These are phyloP conservation scores for Austroboletus niveus DNA, from an alignment of 1,284 basidiomycete species.

Conservation along the genomic window DNA sequence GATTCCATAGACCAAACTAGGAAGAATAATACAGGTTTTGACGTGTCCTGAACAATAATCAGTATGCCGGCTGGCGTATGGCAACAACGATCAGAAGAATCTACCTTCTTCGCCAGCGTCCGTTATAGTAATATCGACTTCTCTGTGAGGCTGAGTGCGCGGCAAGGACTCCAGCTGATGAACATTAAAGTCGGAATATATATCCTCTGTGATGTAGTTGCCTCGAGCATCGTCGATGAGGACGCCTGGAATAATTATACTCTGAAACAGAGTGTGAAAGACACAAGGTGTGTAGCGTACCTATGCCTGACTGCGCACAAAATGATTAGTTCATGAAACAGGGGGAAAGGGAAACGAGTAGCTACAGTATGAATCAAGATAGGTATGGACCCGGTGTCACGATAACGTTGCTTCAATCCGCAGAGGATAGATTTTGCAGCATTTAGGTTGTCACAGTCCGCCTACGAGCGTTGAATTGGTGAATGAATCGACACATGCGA, in stretches of 20 bases:
- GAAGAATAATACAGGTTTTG: conserved; percentile 31
- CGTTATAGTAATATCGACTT: conserved; percentile 27
- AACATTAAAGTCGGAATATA: conserved; percentile 39
- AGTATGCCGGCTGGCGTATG: no score
- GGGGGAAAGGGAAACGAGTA: neutral
- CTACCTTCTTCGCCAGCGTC: conserved; percentile 36
- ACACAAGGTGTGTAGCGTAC: conserved; percentile 6
- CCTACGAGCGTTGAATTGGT: conserved; percentile 5
- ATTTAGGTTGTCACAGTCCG: conserved; percentile 19
- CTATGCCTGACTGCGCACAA: conserved; percentile 36
- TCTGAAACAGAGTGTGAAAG: conserved; percentile 1
- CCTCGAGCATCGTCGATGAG: conserved; percentile 35
- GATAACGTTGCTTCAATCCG: conserved; percentile 24
- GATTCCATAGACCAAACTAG: conserved; percentile 35
- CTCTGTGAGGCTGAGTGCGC: conserved; percentile 33
- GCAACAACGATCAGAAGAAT: neutral
- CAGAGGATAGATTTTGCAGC: conserved; percentile 21
- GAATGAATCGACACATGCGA: neutral
- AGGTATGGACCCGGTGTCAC: conserved; percentile 18
- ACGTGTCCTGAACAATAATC: conserved; percentile 23
- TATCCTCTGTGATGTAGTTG: conserved; percentile 24
- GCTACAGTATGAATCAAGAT: conserved; percentile 34
- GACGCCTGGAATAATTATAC: conserved; percentile 16
- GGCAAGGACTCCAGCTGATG: conserved; percentile 36
- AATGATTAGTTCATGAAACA: neutral